Conservation (phyloP, 2,329 filamentous ascomycete genomes). For the Trichophyton equinum region DNA sequence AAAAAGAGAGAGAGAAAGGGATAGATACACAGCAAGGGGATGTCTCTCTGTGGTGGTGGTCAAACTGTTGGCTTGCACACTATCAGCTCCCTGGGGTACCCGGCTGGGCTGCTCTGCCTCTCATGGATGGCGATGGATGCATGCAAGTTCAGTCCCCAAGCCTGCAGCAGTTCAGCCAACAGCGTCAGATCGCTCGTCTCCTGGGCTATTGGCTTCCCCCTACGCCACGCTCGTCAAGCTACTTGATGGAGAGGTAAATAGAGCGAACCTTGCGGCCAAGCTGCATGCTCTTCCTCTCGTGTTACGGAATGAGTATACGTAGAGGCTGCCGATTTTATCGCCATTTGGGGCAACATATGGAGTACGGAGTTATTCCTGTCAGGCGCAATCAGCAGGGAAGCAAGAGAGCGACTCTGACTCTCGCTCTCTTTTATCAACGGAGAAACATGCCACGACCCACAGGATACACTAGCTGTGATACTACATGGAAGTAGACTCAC, state of each 20-base stretch:
- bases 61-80: not conserved
- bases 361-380: not conserved
- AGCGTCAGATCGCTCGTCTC: not conserved
- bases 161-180: not conserved
- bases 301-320: not conserved
- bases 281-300: not conserved
- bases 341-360: not conserved
- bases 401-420: not conserved
- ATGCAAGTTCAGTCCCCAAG: not conserved
- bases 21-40: not conserved
- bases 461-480: not conserved
- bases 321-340: not conserved
- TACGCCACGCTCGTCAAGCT: conserved; percentile 2
- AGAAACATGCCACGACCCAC: conserved; percentile 2
- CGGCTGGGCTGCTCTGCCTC: not conserved
- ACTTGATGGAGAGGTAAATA: not conserved
- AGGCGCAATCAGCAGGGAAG: not conserved
- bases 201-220: not conserved
- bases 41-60: not conserved
- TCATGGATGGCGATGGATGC: not conserved
- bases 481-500: not conserved
- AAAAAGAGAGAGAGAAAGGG: not conserved
- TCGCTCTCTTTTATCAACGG: not conserved
- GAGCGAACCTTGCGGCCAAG: conserved; percentile 1
- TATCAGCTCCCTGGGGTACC: not conserved